Percentiles rank a stretch among this genome's conserved stretches.
Conservation (phyloP, 208 protist species). For the Kentomonas sorsogonicus region DNA sequence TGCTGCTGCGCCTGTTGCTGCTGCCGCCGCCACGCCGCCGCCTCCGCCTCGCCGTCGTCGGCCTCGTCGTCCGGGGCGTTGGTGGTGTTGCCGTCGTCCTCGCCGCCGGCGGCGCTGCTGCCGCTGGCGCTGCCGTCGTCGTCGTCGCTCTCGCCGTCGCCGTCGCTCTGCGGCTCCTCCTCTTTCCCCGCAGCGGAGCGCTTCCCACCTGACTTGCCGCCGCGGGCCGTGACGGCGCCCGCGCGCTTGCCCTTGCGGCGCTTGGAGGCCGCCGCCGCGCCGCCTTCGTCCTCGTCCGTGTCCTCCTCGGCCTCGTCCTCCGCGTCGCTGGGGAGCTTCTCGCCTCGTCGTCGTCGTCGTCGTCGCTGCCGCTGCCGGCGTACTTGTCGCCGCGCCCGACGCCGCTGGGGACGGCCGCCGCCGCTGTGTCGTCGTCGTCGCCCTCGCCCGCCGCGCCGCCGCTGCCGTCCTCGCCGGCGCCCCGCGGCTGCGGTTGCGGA, state of each 20-base stretch:
- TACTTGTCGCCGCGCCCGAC: no score
- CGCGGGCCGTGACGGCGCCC: constrained; percentile 14
- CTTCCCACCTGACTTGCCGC: constrained; percentile 14
- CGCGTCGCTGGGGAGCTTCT: constrained; percentile 10
- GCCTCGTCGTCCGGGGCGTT: constrained; percentile 21
- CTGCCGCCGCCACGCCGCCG: not conserved
- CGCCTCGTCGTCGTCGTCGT: constrained; percentile 22
- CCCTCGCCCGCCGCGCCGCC: constrained; percentile 16
- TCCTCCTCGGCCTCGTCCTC: constrained; percentile 11
- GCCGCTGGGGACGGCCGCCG: no score
- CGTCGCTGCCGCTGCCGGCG: constrained; percentile 11
- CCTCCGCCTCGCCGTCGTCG: constrained; percentile 5
- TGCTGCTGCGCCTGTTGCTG: constrained; percentile 8
- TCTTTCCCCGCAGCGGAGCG: constrained; percentile 10
- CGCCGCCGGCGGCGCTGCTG: constrained; percentile 12
- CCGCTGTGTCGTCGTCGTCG: constrained; percentile 15
- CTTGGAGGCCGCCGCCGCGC: not conserved
- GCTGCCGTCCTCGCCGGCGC: constrained; percentile 23
- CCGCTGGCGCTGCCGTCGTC: constrained; percentile 10
- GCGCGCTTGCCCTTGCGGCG: constrained; percentile 5
- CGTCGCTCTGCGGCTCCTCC: constrained; percentile 19
- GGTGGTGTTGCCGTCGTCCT: constrained; percentile 6
- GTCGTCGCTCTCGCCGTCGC: constrained; percentile 11
- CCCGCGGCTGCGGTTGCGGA: constrained; percentile 40
- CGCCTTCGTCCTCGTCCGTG: constrained; percentile 8